Base-by-base conservation (phyloP, 202 grass and related monocot species). In the Miscanthus sacchariflorus region DNA sequence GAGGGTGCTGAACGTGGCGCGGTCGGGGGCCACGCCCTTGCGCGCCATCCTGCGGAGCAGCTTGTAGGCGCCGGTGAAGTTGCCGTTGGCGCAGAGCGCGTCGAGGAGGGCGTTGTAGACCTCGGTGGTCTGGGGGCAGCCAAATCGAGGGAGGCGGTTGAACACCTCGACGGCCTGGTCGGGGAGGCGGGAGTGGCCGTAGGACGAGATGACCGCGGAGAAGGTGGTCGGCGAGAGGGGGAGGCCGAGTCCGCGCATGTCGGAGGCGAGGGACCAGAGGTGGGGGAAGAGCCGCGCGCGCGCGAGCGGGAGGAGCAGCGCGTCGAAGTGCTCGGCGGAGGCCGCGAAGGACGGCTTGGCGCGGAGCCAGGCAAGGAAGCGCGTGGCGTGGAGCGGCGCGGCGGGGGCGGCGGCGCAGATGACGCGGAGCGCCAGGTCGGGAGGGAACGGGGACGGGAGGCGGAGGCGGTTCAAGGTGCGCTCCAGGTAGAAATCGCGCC, bases 401-500 rank as follows among this genome's bases (percentile, higher is more conserved):
- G 92, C 28, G 23, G 91, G 83, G 6, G 94, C 89, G 9, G 94
- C 81, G 33, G 89, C 81, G 15, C 90, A 84, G 77, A 95, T 70
- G 52, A 99, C 89, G 78, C 94, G 96, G 80, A 99, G 86, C 75
- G 89, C 96, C 13, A 99, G 89, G 71, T 99, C 96, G 11, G 91
- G 54, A 36, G 94, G 87, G 87, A 95, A 91, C 7, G 93, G 87
- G 15, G 91, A 89, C 21, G 96, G 94, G 78, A 99, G 89, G 86
- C 89, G 94, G 77, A 99, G 92, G 70, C 94, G 92, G 84, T 94
- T 91, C 52, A 99, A 88, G 24, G 96, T 99, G 77, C 93, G 93
- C 94, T 99, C 92, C 65, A 99, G 89, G 84, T 96, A 99, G 97
- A 96, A 96, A 54, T 96, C 97, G 19, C 90, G 91, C 21, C 90